phyloP scores from a whole-genome alignment of 805 yeast genomes.

The Schwanniomyces polymorphus region DNA sequence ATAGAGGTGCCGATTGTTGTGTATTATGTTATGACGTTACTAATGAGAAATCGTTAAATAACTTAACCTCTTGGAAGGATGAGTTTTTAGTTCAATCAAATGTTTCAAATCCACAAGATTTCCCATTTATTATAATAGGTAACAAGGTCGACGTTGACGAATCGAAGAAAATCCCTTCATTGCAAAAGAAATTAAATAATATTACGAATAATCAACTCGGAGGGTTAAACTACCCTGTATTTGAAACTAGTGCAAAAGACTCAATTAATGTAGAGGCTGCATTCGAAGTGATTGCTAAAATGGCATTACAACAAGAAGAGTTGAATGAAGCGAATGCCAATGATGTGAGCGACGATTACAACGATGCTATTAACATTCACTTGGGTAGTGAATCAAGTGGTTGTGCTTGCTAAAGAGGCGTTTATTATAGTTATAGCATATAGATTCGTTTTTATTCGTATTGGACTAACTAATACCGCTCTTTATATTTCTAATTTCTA shows the following conservation, averaged over 20 bases:
- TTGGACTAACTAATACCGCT: not conserved
- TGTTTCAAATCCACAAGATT: conserved; percentile 89
- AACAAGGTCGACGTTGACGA: conserved; percentile 96
- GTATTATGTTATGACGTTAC: conserved; percentile 95
- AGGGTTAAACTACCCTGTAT: conserved; percentile 74
- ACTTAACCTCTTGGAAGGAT: conserved; percentile 89
- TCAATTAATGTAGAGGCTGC: conserved; percentile 94
- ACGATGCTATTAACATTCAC: conserved; percentile 94
- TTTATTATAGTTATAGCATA: not conserved
- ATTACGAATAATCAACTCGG: conserved; percentile 50
- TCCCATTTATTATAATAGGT: conserved; percentile 94
- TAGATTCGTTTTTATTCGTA: not conserved
- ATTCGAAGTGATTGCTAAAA: conserved; percentile 92
- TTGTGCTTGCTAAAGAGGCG: conserved; percentile 65
- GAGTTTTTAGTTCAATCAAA: conserved; percentile 93
- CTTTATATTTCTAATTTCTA: not conserved
- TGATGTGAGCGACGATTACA: conserved; percentile 72
- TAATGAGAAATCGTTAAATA: conserved; percentile 89
- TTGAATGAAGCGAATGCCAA: conserved; percentile 75
- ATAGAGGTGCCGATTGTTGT: conserved; percentile 98
- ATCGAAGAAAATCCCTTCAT: conserved; percentile 69
- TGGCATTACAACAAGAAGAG: conserved; percentile 94
- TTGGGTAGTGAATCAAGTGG: conserved; percentile 77
- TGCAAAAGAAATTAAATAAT: conserved; percentile 51
- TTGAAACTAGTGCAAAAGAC: conserved; percentile 97